A percentile compares a stretch with the other conserved stretches of the same genome.
These are phyloP conservation scores for Ambrosiella xylebori DNA, from an alignment of 2,329 filamentous ascomycete genomes.

Conservation along the genomic window DNA sequence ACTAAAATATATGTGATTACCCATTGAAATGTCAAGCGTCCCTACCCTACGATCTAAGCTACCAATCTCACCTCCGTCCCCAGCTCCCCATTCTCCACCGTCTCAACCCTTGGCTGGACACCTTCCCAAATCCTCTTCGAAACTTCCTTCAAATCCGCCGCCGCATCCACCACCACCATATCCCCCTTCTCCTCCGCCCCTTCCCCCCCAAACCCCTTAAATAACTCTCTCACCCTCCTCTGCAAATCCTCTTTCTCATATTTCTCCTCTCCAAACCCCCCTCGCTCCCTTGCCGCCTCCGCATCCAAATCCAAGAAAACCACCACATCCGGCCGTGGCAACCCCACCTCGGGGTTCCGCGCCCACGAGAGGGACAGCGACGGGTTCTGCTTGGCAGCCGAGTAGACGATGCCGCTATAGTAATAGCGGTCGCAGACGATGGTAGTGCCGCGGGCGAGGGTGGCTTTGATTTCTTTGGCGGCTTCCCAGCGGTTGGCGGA, in stretches of 20 bases:
- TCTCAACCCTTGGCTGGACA: conserved; percentile 29
- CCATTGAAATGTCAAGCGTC: background rate
- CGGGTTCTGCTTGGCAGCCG: conserved; percentile 66
- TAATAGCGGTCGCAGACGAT: conserved; percentile 88
- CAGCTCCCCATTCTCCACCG: conserved; percentile 28
- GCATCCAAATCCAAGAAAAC: conserved; percentile 73
- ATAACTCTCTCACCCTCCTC: conserved; percentile 56
- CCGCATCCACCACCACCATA: conserved; percentile 36
- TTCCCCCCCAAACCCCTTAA: conserved; percentile 22
- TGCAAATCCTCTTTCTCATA: conserved; percentile 83
- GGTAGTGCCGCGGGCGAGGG: conserved; percentile 49
- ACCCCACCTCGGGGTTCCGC: conserved; percentile 63
- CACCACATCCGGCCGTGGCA: conserved; percentile 75
- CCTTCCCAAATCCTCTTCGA: conserved; percentile 37
- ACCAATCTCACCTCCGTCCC: background rate
- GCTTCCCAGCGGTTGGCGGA: conserved; percentile 82
- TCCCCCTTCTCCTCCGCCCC: conserved; percentile 33
- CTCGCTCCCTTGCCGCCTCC: conserved; percentile 52
- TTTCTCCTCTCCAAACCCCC: conserved; percentile 76
- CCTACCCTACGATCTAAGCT: conserved; percentile 18
- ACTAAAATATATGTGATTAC: background rate
- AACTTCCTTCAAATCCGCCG: conserved; percentile 37
- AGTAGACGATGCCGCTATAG: conserved; percentile 87
- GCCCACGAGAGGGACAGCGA: conserved; percentile 61
- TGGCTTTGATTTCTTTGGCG: conserved; percentile 29